Evolutionary conservation across 441 rosid species (phyloP).

Genomic region (Geranium incanum): DNA sequence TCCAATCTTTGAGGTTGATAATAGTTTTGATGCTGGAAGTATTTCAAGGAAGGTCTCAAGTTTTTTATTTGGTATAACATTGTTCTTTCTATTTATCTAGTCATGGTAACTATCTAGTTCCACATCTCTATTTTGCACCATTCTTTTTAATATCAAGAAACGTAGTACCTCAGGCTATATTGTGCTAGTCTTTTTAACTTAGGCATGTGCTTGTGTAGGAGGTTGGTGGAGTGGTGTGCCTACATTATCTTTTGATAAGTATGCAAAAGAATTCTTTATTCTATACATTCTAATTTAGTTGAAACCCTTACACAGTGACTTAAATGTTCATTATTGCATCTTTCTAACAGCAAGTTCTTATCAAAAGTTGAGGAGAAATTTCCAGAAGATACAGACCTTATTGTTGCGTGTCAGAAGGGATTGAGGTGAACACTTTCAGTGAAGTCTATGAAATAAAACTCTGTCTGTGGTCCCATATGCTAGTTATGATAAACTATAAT

Average conservation of each 20-base stretch:
- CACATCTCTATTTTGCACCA: neutral
- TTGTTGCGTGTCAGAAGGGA: slow-evolving; percentile 93
- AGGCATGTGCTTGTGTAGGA: slow-evolving; percentile 43
- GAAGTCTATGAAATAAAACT: neutral
- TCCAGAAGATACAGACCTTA: slow-evolving; percentile 68
- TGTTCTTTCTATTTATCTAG: slow-evolving; percentile 15
- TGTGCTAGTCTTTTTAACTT: slow-evolving; percentile 4
- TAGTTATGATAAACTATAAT: neutral
- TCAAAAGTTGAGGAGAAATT: slow-evolving; percentile 63
- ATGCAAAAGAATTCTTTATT: slow-evolving; percentile 20
- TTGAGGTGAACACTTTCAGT: slow-evolving; percentile 47
- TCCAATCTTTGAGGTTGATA: slow-evolving; percentile 67
- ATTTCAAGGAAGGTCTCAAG: slow-evolving; percentile 54
- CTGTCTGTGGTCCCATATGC: neutral
- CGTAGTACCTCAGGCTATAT: neutral
- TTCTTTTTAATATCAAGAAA: neutral
- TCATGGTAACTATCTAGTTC: neutral
- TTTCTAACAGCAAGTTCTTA: slow-evolving; percentile 53
- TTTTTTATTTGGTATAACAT: slow-evolving; percentile 69
- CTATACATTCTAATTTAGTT: slow-evolving; percentile 11
- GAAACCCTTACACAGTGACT: slow-evolving; percentile 8
- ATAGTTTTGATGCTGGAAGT: slow-evolving; percentile 52
- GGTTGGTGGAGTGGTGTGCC: slow-evolving; percentile 98
- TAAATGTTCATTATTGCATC: slow-evolving; percentile 19
- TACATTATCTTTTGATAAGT: slow-evolving; percentile 60